Percentiles rank a stretch among this genome's conserved stretches.
These are phyloP conservation scores for Cyclotella sp. DNA, from an alignment of 108 stramenopile species.

Conservation along the genomic window DNA sequence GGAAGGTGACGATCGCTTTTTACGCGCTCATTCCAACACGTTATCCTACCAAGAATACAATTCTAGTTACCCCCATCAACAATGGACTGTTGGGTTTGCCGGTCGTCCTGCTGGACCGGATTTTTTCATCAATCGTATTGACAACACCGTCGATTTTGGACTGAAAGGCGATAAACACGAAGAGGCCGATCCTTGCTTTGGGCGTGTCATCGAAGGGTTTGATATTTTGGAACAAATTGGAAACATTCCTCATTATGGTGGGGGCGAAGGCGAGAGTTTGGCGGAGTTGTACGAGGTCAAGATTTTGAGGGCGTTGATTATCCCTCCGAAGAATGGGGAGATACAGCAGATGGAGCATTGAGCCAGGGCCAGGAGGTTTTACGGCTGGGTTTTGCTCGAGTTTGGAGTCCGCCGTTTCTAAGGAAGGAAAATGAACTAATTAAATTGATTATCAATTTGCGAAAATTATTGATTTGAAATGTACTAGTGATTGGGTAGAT, in stretches of 20 bases:
- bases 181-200: constrained; percentile 94
- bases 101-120: constrained; percentile 92
- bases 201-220: constrained; percentile 57
- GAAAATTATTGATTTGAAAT: too few relatives aligned
- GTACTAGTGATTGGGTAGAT: too few relatives aligned
- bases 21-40: constrained; percentile 44
- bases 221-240: constrained; percentile 37
- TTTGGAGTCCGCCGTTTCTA: too few relatives aligned
- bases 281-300: constrained; percentile 9
- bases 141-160: constrained; percentile 88
- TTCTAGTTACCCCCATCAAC: constrained; percentile 67
- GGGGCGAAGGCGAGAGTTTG: not conserved
- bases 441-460: too few relatives aligned
- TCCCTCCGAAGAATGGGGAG: not conserved
- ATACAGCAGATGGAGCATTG: not conserved
- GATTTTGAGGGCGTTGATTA: constrained; percentile 8
- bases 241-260: constrained; percentile 6
- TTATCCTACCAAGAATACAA: constrained; percentile 87
- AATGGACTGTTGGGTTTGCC: constrained; percentile 85
- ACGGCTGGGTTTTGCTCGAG: too few relatives aligned
- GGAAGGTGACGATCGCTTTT: constrained; percentile 28
- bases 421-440: too few relatives aligned
- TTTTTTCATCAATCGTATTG: constrained; percentile 89
- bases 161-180: constrained; percentile 82
- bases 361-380: too few relatives aligned